A percentile compares a stretch with the other conserved stretches of the same genome.
These are phyloP conservation scores for Cladophialophora psammophila DNA, from an alignment of 2,329 filamentous ascomycete genomes.

Conservation along the genomic window DNA sequence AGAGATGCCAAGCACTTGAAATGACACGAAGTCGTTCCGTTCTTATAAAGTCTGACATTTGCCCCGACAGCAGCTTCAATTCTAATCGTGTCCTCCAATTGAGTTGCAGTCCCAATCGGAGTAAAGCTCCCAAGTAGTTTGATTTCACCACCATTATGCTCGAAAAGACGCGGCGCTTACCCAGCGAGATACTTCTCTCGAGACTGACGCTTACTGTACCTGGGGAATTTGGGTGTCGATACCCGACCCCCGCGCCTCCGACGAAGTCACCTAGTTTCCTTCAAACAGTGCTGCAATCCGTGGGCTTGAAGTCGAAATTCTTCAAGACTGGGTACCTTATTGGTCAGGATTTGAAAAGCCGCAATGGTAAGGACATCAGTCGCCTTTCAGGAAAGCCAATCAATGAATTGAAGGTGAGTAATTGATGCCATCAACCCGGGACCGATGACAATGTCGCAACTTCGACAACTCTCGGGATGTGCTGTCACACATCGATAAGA, in stretches of 20 bases:
- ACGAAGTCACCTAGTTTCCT: neutral
- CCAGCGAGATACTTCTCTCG: neutral
- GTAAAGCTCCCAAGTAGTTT: neutral
- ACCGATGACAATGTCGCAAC: conserved; percentile 1
- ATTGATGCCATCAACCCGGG: neutral
- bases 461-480: neutral
- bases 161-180: neutral
- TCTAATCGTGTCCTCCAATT: neutral
- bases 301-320: neutral
- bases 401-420: neutral
- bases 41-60: conserved; percentile 1
- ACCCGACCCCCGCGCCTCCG: neutral
- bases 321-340: neutral
- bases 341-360: neutral
- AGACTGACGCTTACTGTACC: neutral
- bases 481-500: conserved; percentile 2
- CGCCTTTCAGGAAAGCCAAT: neutral
- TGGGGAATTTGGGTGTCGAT: neutral
- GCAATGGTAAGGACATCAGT: neutral
- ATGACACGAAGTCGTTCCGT: neutral
- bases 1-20: neutral
- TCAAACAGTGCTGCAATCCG: neutral
- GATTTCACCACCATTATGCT: neutral
- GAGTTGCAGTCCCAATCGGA: neutral
- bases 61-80: neutral